These are phyloP conservation scores for Uronychia setigera DNA, from an alignment of 73 alveolate species.

Conservation along the genomic window DNA sequence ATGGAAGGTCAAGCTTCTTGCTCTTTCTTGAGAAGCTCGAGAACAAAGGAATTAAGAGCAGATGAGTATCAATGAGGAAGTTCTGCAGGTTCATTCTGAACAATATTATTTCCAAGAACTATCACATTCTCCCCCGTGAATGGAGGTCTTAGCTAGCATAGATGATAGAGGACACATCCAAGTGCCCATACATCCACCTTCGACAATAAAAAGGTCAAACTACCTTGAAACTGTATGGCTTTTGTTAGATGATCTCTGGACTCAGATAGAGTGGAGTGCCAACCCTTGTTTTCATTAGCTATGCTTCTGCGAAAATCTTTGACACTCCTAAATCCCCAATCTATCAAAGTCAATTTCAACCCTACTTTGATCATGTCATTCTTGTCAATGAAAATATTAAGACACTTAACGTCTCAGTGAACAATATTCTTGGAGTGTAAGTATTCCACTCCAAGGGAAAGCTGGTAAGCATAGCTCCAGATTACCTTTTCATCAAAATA, in stretches of 20 bases:
- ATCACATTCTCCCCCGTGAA: conserved; percentile 92
- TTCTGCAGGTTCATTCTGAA: conserved; percentile 78
- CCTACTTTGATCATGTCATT: conserved; percentile 71
- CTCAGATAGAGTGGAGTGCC: conserved; percentile 95
- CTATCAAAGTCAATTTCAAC: neutral
- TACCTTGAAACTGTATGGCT: conserved; percentile 84
- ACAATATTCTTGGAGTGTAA: conserved; percentile 89
- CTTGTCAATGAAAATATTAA: conserved; percentile 83
- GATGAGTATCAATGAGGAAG: neutral
- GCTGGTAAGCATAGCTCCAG: conserved; percentile 92
- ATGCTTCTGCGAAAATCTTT: conserved; percentile 77
- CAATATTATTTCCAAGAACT: conserved; percentile 90
- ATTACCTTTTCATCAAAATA: conserved; percentile 80
- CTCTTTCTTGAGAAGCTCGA: neutral
- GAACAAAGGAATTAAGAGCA: neutral
- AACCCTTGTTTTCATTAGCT: conserved; percentile 84
- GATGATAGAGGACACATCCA: conserved; percentile 93
- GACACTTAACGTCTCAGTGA: conserved; percentile 97
- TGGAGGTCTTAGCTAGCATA: conserved; percentile 94
- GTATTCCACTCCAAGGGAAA: conserved; percentile 86
- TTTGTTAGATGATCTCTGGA: conserved; percentile 90
- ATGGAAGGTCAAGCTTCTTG: neutral
- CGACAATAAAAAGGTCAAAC: neutral
- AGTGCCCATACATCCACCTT: conserved; percentile 97
- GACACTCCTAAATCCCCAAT: conserved; percentile 97